phyloP scores from a whole-genome alignment of 164 flowering plant genomes.

The Vitis labrusca region DNA sequence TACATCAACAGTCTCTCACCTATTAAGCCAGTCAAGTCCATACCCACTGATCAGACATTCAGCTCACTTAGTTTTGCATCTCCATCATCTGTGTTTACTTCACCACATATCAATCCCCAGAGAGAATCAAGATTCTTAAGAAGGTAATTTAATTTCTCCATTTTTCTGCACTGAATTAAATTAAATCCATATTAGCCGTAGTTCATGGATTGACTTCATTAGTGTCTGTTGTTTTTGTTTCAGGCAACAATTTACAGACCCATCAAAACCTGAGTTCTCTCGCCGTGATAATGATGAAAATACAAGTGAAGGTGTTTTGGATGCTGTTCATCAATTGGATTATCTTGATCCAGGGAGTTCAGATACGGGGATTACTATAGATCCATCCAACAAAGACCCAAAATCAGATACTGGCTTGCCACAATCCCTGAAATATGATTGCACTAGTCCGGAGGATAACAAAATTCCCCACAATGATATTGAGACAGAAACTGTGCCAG shows the following conservation, averaged over 20 bases:
- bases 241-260: conserved; percentile 21
- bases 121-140: conserved; percentile 25
- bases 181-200: neutral
- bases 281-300: conserved; percentile 5
- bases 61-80: conserved; percentile 26
- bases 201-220: neutral
- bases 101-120: conserved; percentile 24
- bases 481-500: neutral
- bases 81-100: conserved; percentile 29
- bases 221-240: neutral
- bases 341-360: neutral
- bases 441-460: conserved; percentile 10
- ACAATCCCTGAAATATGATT: conserved; percentile 17
- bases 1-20: conserved; percentile 42
- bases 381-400: conserved; percentile 8
- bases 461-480: neutral
- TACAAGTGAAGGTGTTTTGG: conserved; percentile 4
- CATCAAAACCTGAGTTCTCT: conserved; percentile 14
- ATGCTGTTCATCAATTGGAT: conserved; percentile 4
- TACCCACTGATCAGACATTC: conserved; percentile 16
- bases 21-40: conserved; percentile 24
- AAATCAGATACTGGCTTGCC: conserved; percentile 17
- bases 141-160: conserved; percentile 17
- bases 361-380: conserved; percentile 1
- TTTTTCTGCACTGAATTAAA: neutral